Evolutionary conservation across 345 rosid genomes (phyloP), one percentile per base, ranked within the genome.

Genomic region (Citrus cavaleriei): DNA sequence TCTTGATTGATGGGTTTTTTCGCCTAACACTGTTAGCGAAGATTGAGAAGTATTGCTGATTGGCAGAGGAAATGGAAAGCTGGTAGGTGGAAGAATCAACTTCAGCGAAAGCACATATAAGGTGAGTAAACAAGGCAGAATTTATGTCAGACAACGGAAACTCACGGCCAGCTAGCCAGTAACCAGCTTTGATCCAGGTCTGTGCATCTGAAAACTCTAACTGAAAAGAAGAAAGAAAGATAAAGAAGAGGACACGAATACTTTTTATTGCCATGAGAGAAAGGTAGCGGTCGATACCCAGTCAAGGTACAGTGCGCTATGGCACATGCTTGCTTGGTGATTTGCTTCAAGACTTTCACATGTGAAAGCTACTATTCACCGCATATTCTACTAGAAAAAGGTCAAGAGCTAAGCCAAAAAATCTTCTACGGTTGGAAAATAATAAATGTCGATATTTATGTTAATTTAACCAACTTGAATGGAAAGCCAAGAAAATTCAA

Each of bases 41-140:
- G 81, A 4, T 40, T 21, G 76, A 68, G 79, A 59, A 78, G 35
- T 38, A n/a, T 49, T 58, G 27, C 8, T 30, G 38, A 46, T 16
- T 27, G 10, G 59, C 18, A 21, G 71, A 67, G 19, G 79, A 5
- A 24, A 81, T 60, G 24, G 74, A 81, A 18, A 81, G 58, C 46
- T 73, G 55, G 35, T 66, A 68, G 10, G 65, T 58, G 38, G 58
- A 65, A 55, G 84, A 37, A 37, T 76, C 51, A 16, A 76, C 34
- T 1, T 7, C 13, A 2, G 77, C 83, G 76, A 70, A 76, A 63
- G 72, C 83, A 51, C 73, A 76, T 6, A 70, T 25, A 37, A 76
- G 76, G 42, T 80, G 79, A 62, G 79, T 80, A 46, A 60, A 80
- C 16, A 75, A 51, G 8, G 65, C 75, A 63, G 72, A 76, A 60